These are phyloP conservation scores for Schizophyllum amplum DNA, from an alignment of 1,284 basidiomycete species.

Conservation along the genomic window DNA sequence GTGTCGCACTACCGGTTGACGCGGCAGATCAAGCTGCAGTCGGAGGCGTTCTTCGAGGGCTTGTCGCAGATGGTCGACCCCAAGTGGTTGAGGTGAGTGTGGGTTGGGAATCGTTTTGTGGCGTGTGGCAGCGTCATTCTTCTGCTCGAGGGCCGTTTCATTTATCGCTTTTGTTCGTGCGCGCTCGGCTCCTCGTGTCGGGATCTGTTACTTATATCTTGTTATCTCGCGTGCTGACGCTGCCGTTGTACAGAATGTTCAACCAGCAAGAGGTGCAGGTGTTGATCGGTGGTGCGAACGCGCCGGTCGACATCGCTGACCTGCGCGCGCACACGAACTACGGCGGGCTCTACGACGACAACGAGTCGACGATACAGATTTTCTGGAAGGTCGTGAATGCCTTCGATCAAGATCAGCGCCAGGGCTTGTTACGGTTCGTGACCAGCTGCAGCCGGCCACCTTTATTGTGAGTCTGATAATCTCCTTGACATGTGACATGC, in stretches of 20 bases:
- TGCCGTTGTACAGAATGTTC: slow-evolving; percentile 64
- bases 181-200: no score
- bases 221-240: slow-evolving; percentile 1
- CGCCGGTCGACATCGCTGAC: slow-evolving; percentile 79
- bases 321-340: slow-evolving; percentile 70
- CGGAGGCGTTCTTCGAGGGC: slow-evolving; percentile 79
- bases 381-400: slow-evolving; percentile 81
- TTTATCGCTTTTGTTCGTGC: no score
- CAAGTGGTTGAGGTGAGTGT: slow-evolving; percentile 74
- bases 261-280: slow-evolving; percentile 89
- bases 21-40: slow-evolving; percentile 84
- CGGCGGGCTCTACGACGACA: slow-evolving; percentile 66
- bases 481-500: neutral
- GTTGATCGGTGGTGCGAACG: slow-evolving; percentile 76
- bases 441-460: slow-evolving; percentile 89
- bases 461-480: slow-evolving; percentile 46
- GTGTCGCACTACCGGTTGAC: slow-evolving; percentile 87
- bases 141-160: no score
- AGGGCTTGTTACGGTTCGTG: slow-evolving; percentile 76
- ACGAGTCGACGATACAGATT: slow-evolving; percentile 58
- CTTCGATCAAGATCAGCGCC: slow-evolving; percentile 66
- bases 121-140: no score
- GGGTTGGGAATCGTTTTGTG: neutral
- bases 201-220: neutral
- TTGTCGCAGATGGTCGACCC: slow-evolving; percentile 83